Percentiles rank a stretch among this genome's conserved stretches.
Conservation (phyloP, 1,139 yeast genomes). For the Wickerhamomyces sp. region DNA sequence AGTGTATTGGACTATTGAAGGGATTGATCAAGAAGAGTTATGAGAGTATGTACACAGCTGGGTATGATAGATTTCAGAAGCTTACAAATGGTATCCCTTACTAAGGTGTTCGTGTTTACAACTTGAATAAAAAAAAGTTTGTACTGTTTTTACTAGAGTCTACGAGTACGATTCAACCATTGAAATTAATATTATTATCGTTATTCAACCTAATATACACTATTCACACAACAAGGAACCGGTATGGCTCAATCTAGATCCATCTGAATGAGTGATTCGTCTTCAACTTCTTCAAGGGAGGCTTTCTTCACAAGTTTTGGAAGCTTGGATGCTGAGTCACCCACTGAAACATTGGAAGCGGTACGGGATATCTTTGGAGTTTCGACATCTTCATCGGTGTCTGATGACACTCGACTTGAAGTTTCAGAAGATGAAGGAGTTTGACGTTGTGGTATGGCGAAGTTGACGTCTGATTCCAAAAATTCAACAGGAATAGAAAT, state of each 20-base stretch:
- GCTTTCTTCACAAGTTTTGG: slow-evolving; percentile 18
- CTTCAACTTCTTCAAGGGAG: slow-evolving; percentile 20
- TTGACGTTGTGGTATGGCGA: slow-evolving; percentile 1
- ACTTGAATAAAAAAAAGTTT: too few species aligned
- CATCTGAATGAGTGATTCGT: slow-evolving; percentile 13
- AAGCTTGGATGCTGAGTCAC: slow-evolving; percentile 3
- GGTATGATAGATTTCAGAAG: slow-evolving; percentile 96
- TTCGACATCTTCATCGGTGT: slow-evolving; percentile 3
- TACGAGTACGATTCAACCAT: too few species aligned
- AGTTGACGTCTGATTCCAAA: slow-evolving; percentile 2
- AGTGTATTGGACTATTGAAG: slow-evolving; percentile 77
- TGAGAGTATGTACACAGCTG: slow-evolving; percentile 87
- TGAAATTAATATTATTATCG: too few species aligned
- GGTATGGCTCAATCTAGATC: slow-evolving; percentile 10
- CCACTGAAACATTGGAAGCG: not conserved
- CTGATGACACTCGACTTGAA: slow-evolving; percentile 1
- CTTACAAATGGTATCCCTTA: slow-evolving; percentile 95
- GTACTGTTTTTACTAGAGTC: too few species aligned
- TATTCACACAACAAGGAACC: too few species aligned
- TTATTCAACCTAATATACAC: not conserved
- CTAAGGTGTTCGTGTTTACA: too few species aligned
- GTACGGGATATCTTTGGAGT: not conserved
- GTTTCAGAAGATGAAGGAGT: not conserved
- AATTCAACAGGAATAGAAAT: slow-evolving; percentile 13
- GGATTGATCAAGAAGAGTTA: slow-evolving; percentile 73